Evolutionary conservation across 805 yeast genomes (phyloP).

Genomic region (Tetrapisispora iriomotensis): DNA sequence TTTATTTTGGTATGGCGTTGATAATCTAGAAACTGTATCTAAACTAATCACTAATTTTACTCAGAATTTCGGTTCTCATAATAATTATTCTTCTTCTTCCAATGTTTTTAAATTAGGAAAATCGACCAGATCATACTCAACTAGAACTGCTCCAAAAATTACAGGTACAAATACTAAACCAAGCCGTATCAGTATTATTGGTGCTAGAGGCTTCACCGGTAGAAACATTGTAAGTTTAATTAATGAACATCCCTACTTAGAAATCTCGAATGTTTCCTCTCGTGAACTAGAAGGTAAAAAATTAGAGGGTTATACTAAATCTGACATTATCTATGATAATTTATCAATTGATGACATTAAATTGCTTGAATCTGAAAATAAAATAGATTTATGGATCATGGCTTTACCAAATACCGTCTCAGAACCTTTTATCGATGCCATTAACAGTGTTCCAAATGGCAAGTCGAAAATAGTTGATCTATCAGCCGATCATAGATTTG

Average conservation of each 20-base stretch:
- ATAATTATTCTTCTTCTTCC: constrained; percentile 26
- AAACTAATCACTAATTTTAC: constrained; percentile 51
- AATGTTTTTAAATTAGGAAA: constrained; percentile 40
- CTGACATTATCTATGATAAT: constrained; percentile 71
- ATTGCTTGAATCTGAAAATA: constrained; percentile 60
- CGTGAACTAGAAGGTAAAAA: constrained; percentile 87
- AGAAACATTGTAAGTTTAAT: constrained; percentile 83
- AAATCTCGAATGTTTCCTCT: constrained; percentile 87
- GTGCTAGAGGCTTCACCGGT: constrained; percentile 98
- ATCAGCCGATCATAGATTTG: constrained; percentile 95
- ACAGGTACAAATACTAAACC: constrained; percentile 51
- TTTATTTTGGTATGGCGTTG: constrained; percentile 89
- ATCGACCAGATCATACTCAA: constrained; percentile 45
- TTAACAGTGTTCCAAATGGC: constrained; percentile 52
- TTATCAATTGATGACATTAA: constrained; percentile 80
- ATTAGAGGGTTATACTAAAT: constrained; percentile 78
- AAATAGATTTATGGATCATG: constrained; percentile 97
- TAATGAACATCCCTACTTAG: constrained; percentile 79
- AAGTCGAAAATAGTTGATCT: constrained; percentile 79
- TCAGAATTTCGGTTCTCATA: constrained; percentile 6
- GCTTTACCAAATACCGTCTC: constrained; percentile 98
- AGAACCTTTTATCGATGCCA: constrained; percentile 74
- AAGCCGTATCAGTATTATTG: constrained; percentile 83
- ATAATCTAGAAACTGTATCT: constrained; percentile 51
- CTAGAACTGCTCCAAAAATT: constrained; percentile 49